Conservation (phyloP, 345 rosid genomes). For the Eutrema yunnanense region DNA sequence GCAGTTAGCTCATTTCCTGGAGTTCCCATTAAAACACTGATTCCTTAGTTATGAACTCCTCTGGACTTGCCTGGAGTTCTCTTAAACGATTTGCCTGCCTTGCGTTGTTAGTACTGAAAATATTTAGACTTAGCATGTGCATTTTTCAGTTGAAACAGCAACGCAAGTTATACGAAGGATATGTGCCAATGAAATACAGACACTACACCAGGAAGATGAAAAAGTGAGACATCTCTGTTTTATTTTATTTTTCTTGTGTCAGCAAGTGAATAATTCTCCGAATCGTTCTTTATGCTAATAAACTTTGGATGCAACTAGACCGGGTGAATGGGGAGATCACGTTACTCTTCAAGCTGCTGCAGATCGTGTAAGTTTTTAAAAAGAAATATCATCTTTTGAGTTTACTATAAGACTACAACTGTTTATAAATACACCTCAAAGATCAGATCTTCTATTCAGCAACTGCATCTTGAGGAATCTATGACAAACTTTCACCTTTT, state of each 20-base stretch:
- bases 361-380: conserved; percentile 57
- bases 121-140: neutral
- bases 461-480: neutral
- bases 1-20: neutral
- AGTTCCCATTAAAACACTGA: neutral
- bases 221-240: conserved; percentile 57
- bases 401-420: neutral
- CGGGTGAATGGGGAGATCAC: conserved; percentile 98
- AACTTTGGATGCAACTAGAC: conserved; percentile 35
- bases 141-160: conserved; percentile 65
- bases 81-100: neutral
- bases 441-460: neutral
- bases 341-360: conserved; percentile 96
- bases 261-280: neutral
- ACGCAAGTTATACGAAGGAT: conserved; percentile 67
- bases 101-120: neutral
- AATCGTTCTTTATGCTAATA: conserved; percentile 16
- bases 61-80: neutral
- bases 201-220: conserved; percentile 78
- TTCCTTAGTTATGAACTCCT: neutral
- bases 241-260: conserved; percentile 9
- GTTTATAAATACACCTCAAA: neutral
- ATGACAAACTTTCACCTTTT: neutral
- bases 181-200: conserved; percentile 87
- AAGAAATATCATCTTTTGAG: neutral